Evolutionary conservation across 352 stramenopile genomes (phyloP).

Genomic region (Globisporangium spinosum): DNA sequence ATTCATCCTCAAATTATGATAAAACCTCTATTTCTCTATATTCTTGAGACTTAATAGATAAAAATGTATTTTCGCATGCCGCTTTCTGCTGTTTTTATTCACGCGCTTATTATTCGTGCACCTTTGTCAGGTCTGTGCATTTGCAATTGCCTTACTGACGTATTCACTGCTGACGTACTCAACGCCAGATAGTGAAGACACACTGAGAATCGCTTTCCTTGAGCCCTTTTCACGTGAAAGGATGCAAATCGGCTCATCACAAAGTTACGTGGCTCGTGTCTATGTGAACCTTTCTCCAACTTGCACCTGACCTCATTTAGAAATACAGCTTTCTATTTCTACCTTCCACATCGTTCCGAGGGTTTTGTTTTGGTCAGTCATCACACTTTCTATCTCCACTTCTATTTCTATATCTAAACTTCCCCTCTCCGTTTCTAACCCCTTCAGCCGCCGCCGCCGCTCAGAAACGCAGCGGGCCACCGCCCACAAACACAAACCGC

Average conservation of each 20-base stretch:
- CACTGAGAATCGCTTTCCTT: background rate
- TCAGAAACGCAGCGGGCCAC: constrained; percentile 18
- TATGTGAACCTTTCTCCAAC: background rate
- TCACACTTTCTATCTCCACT: background rate
- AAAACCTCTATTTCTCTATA: no score
- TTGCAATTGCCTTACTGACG: no score
- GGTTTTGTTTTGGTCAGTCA: background rate
- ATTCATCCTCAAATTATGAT: no score
- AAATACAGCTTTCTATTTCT: constrained; percentile 21
- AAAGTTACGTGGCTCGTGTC: background rate
- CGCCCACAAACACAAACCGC: background rate
- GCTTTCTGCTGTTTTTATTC: no score
- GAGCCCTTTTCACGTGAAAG: background rate
- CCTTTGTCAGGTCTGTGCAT: no score
- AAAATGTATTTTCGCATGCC: no score
- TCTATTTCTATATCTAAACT: constrained; percentile 12
- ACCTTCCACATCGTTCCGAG: background rate
- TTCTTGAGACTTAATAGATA: no score
- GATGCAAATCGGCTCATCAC: background rate
- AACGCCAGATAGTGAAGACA: background rate
- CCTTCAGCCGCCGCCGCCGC: background rate
- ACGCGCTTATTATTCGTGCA: no score
- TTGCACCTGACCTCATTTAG: background rate
- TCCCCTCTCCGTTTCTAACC: background rate
- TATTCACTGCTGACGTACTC: no score